These are phyloP conservation scores for Tetracladium maxilliforme DNA, from an alignment of 2,329 filamentous ascomycete genomes.

Conservation along the genomic window DNA sequence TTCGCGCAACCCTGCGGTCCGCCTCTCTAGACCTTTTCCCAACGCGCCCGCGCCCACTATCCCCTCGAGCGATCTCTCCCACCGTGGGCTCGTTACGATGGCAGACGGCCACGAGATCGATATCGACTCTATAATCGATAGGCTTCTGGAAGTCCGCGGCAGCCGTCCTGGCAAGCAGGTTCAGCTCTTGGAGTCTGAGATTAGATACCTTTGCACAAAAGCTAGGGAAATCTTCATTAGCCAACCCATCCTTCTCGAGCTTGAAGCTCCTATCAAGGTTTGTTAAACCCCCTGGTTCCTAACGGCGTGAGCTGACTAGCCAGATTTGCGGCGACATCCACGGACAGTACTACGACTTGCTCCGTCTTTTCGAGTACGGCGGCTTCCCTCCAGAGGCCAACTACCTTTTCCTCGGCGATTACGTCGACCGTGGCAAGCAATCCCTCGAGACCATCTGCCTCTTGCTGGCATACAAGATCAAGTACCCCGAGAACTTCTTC, in stretches of 20 bases:
- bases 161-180: constrained; percentile 98
- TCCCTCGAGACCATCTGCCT: constrained; percentile 97
- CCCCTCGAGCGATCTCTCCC: no score
- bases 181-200: constrained; percentile 90
- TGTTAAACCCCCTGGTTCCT: constrained; percentile 11
- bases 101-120: constrained; percentile 81
- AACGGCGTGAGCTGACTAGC: constrained; percentile 1
- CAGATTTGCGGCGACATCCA: constrained; percentile 99
- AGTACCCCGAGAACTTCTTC: constrained; percentile 99
- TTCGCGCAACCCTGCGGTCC: no score
- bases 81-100: no score
- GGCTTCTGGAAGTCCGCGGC: constrained; percentile 91
- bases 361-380: constrained; percentile 95
- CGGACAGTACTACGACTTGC: constrained; percentile 95
- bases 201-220: constrained; percentile 95
- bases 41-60: no score
- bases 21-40: no score
- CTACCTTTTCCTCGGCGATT: constrained; percentile 98
- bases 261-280: constrained; percentile 99
- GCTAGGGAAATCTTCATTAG: constrained; percentile 99
- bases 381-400: constrained; percentile 97
- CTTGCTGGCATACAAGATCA: constrained; percentile 97
- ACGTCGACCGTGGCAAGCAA: constrained; percentile 98
- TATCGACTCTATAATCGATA: constrained; percentile 98
- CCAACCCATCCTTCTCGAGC: constrained; percentile 91